Percentiles rank a stretch among this genome's conserved stretches.
These are phyloP conservation scores for Arabidopsis hybrid DNA, from an alignment of 441 rosid genomes.

Conservation along the genomic window DNA sequence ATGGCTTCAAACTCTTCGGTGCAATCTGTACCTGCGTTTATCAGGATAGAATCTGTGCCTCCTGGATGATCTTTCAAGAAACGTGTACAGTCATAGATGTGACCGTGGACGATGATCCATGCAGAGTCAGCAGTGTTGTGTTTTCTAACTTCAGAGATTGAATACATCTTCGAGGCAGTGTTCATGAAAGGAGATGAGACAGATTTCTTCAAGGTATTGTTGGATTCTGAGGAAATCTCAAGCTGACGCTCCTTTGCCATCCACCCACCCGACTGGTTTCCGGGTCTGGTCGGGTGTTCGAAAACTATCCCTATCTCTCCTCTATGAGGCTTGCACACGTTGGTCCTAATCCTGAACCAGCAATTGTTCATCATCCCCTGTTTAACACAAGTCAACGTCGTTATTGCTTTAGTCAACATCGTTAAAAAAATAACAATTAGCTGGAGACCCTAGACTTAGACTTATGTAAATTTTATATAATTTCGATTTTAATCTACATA, in stretches of 20 bases:
- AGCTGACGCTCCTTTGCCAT: slow-evolving; percentile 86
- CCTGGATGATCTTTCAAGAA: slow-evolving; percentile 94
- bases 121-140: slow-evolving; percentile 78
- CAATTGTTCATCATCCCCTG: slow-evolving; percentile 99
- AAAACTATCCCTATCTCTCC: slow-evolving; percentile 91
- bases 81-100: slow-evolving; percentile 86
- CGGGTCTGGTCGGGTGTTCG: slow-evolving; percentile 92
- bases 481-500: background rate
- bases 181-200: slow-evolving; percentile 91
- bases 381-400: slow-evolving; percentile 32
- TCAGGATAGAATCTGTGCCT: slow-evolving; percentile 81
- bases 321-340: slow-evolving; percentile 75
- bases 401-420: slow-evolving; percentile 21
- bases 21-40: slow-evolving; percentile 90
- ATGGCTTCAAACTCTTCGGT: slow-evolving; percentile 95
- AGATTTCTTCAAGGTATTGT: slow-evolving; percentile 68
- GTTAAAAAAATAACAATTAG: background rate
- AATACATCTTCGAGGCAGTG: slow-evolving; percentile 61
- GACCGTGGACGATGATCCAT: slow-evolving; percentile 94
- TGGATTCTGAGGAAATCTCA: slow-evolving; percentile 59
- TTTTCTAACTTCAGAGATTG: slow-evolving; percentile 72
- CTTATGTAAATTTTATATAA: background rate
- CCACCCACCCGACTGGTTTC: slow-evolving; percentile 95
- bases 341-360: slow-evolving; percentile 84
- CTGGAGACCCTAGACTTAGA: slow-evolving; percentile 26